Base-by-base conservation (phyloP, 2,329 filamentous ascomycete species). In the Talaromyces sp. region DNA sequence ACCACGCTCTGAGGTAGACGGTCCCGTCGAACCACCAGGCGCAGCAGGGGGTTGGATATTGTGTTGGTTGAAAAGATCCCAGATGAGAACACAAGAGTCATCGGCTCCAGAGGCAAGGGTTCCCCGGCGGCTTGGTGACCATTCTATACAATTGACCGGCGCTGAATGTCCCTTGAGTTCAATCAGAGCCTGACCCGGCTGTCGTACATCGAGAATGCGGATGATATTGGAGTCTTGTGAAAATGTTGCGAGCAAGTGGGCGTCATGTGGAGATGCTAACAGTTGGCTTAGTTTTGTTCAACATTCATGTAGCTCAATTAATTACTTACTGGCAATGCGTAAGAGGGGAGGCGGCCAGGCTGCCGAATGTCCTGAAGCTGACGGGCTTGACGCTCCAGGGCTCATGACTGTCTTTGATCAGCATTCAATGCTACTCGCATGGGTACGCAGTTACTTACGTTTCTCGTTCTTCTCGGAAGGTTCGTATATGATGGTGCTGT, bases 401-500 rank as follows among this genome's bases (percentile, higher is more conserved):
- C 81, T 80, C 64, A 80, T 77, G 55, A 78, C 81, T 75, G 67
- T 28, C 33, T 3, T 52, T 59, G 30, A 59, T 58, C 42, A 59
- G 52, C 15, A 11, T 33, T 25, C n/a, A 61, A 36, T 7, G 39
- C 13, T 15, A 25, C 19, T 59, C 3, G 27, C 3, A n/a, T 25
- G 25, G 56, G 13, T 9, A 17, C 6, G 47, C 32, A 28, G 27
- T 52, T 9, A 72, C 79, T 66, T 80, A 92, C 90, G 84, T 81
- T 78, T 80, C 57, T 83, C 81, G 25, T 89, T 88, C 78, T 97
- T 97, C 67, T 92, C 90, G 0, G 91, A 93, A 4, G 95, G 95
- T 76, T 99, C 95, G 74, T 99, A 99, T 66, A 99, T 99, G 74
- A 99, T 99, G 57, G 95, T 99, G 67, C 93, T 97, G 75, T 99